Evolutionary conservation across 2,329 filamentous ascomycete species (phyloP).

Genomic region (Trichoderma koningiopsis): DNA sequence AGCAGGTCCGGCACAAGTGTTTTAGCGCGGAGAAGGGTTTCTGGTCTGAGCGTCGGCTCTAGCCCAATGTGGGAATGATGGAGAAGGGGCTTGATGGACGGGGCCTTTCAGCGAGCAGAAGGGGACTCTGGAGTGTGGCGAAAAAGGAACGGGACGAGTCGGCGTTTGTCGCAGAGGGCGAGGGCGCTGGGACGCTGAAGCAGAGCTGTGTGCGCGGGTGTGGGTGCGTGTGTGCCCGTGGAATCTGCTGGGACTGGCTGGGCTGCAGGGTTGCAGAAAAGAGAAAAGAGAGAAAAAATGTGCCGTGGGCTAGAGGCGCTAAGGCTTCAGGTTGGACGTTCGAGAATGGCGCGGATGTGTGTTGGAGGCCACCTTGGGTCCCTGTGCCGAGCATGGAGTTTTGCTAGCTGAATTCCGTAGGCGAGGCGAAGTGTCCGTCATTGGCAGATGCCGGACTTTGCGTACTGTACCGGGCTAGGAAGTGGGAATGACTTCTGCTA

Average conservation of each 20-base stretch:
- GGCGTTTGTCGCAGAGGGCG: neutral
- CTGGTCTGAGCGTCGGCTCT: slow-evolving; percentile 5
- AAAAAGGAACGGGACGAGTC: slow-evolving; percentile 23
- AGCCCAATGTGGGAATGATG: slow-evolving; percentile 20
- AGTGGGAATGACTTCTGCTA: neutral
- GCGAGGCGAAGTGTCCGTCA: neutral
- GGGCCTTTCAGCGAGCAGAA: neutral
- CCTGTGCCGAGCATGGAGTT: neutral
- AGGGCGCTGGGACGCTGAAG: neutral
- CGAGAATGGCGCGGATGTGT: slow-evolving; percentile 7
- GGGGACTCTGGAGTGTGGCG: slow-evolving; percentile 2
- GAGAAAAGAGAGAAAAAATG: neutral
- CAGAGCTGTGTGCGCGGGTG: neutral
- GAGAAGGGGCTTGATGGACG: neutral
- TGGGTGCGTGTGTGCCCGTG: neutral
- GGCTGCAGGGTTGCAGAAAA: neutral
- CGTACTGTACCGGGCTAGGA: neutral
- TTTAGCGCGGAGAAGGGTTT: slow-evolving; percentile 13
- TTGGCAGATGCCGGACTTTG: neutral
- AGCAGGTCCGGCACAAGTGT: slow-evolving; percentile 22
- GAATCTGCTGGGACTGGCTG: neutral
- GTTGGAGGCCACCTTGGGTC: neutral
- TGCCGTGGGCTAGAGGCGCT: slow-evolving; percentile 20
- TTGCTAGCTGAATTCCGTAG: neutral
- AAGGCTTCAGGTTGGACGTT: slow-evolving; percentile 4